Base-by-base conservation (phyloP, 140 eudicot species). In the Oenanthe javanica region DNA sequence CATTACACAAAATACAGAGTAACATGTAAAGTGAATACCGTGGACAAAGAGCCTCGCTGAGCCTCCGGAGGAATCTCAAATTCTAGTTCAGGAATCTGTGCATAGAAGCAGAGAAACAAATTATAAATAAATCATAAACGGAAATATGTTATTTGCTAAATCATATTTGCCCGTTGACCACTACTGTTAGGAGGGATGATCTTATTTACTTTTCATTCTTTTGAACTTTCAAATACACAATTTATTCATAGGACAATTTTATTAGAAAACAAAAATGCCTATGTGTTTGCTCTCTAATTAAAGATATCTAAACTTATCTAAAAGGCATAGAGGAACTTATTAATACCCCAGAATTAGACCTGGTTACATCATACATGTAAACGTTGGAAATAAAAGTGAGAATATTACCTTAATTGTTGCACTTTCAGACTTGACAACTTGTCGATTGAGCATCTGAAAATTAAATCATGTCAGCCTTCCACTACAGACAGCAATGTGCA, bases 31-130 rank as follows among this genome's bases (percentile, higher is more conserved):
- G 73, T 38, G 43, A 46, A 80, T 90, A 94, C 97, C 79, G 97
- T 94, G 21, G 99, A 92, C 77, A 94, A 78, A 70, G 97, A 90
- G 72, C 99, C 99, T 85, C 97, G 92, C 87, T 94, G 99, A 61
- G 99, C 90, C 88, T 92, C 97, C 4, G 99, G 99, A 49, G 97
- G 99, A 48, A 94, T 94, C 93, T 94, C 99, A 79, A 94, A 94
- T 78, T 94, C 97, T 82, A 94, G 84, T 86, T 92, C 97, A 51
- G 97, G 97, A 50, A 94, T 87, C 99, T 94, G 82, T 89, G 84
- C 15, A 51, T n/a, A 72, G 9, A 77, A 51, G 72, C 36, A 50
- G 70, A 9, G 45, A 10, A 12, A 27, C 18, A 6, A 11, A 27
- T 2, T 15, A n/a, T 64, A 2, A 64, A 4, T 10, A 2, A 13